These are phyloP conservation scores for Nitzschia sp. DNA, from an alignment of 108 stramenopile genomes.

Conservation along the genomic window DNA sequence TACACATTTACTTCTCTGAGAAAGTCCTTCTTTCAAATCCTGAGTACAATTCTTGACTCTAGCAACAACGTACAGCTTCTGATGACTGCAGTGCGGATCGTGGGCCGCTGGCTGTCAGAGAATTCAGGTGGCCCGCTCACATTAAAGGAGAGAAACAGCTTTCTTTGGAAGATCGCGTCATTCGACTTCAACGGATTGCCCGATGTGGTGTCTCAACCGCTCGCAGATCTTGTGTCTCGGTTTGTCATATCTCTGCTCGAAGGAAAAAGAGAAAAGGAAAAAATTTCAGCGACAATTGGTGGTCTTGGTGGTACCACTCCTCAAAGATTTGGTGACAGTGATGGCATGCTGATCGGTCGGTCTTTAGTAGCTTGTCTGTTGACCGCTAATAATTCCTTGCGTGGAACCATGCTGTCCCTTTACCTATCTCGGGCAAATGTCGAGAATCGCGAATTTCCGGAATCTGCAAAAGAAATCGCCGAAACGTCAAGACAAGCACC, in stretches of 20 bases:
- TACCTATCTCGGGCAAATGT: slow-evolving; percentile 18
- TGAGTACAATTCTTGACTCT: slow-evolving; percentile 63
- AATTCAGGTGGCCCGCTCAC: slow-evolving; percentile 50
- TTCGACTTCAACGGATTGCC: slow-evolving; percentile 69
- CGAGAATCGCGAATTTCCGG: neutral
- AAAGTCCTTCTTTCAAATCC: slow-evolving; percentile 50
- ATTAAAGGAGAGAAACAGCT: slow-evolving; percentile 56
- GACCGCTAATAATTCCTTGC: slow-evolving; percentile 36
- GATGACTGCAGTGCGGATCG: slow-evolving; percentile 53
- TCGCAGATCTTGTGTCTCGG: slow-evolving; percentile 61
- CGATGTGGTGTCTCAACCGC: slow-evolving; percentile 57
- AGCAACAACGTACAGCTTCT: slow-evolving; percentile 63
- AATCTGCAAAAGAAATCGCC: neutral
- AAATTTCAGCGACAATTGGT: neutral
- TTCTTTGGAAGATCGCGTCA: slow-evolving; percentile 57
- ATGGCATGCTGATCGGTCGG: slow-evolving; percentile 29
- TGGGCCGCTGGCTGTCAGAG: slow-evolving; percentile 63
- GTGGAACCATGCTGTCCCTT: slow-evolving; percentile 31
- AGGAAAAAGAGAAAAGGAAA: slow-evolving; percentile 11
- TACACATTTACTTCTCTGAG: slow-evolving; percentile 56
- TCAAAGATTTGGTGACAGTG: slow-evolving; percentile 18
- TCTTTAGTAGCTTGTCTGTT: slow-evolving; percentile 46
- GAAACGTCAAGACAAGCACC: slow-evolving; percentile 5
- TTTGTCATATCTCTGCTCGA: slow-evolving; percentile 38
- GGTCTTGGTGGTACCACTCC: neutral